These are phyloP conservation scores for Verticillium nonalfalfae DNA, from an alignment of 2,329 filamentous ascomycete species.

Conservation along the genomic window DNA sequence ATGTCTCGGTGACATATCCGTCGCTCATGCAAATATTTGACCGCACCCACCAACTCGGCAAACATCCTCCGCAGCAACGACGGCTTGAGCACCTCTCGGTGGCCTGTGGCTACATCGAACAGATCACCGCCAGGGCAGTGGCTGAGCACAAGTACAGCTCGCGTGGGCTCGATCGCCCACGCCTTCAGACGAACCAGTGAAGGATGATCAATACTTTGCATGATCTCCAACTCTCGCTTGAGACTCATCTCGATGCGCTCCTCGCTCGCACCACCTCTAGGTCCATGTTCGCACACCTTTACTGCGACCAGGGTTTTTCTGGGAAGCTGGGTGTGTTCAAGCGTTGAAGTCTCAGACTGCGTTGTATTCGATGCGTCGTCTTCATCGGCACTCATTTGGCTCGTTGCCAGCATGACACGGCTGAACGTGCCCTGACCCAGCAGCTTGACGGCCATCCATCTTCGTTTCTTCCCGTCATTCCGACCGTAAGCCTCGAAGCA, in stretches of 20 bases:
- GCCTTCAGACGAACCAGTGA: slow-evolving; percentile 88
- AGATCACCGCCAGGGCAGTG: slow-evolving; percentile 94
- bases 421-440: slow-evolving; percentile 95
- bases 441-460: slow-evolving; percentile 73
- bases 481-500: slow-evolving; percentile 66
- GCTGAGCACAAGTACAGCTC: slow-evolving; percentile 79
- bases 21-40: slow-evolving; percentile 76
- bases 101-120: slow-evolving; percentile 80
- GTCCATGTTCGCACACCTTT: slow-evolving; percentile 93
- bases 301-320: slow-evolving; percentile 85
- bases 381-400: slow-evolving; percentile 53
- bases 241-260: slow-evolving; percentile 89
- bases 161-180: slow-evolving; percentile 76
- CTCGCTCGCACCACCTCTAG: slow-evolving; percentile 86
- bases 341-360: slow-evolving; percentile 33
- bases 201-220: slow-evolving; percentile 81
- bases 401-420: slow-evolving; percentile 85
- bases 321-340: slow-evolving; percentile 30
- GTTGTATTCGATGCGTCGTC: slow-evolving; percentile 25
- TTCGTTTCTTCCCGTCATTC: slow-evolving; percentile 61
- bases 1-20: slow-evolving; percentile 95
- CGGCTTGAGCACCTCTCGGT: slow-evolving; percentile 61
- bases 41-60: slow-evolving; percentile 78
- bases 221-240: slow-evolving; percentile 90
- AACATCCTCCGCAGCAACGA: slow-evolving; percentile 77